phyloP scores from a whole-genome alignment of 2,329 filamentous ascomycete species.

The Lachnellula arida region DNA sequence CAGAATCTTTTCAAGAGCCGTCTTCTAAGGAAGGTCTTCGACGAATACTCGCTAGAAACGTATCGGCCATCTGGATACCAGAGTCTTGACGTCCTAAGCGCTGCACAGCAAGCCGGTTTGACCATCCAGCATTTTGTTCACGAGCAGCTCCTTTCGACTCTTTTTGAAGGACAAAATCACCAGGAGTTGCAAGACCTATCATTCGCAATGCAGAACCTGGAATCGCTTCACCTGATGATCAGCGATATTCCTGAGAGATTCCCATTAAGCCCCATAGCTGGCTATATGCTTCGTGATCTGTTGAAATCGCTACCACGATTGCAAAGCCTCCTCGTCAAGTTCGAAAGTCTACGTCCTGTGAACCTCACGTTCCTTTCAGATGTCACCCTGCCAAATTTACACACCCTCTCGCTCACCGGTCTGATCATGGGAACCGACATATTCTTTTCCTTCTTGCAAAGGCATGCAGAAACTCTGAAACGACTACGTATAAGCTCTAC shows the following conservation, averaged over 20 bases:
- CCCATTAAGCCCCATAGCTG: neutral
- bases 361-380: slow-evolving; percentile 1
- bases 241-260: neutral
- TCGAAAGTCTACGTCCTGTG: neutral
- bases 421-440: neutral
- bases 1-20: slow-evolving; percentile 11
- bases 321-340: slow-evolving; percentile 9
- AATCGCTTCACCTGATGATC: slow-evolving; percentile 5
- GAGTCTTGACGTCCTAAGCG: slow-evolving; percentile 2
- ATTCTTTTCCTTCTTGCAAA: slow-evolving; percentile 4
- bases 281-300: neutral
- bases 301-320: neutral
- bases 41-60: slow-evolving; percentile 14
- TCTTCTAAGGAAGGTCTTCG: slow-evolving; percentile 16
- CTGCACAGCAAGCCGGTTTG: slow-evolving; percentile 3
- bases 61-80: neutral
- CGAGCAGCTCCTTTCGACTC: slow-evolving; percentile 5
- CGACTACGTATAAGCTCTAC: slow-evolving; percentile 5
- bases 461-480: neutral
- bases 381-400: neutral
- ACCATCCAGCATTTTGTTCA: slow-evolving; percentile 9
- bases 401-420: slow-evolving; percentile 3
- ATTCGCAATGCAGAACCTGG: neutral
- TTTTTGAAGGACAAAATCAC: neutral
- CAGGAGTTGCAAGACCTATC: neutral